Base-by-base conservation (phyloP, 2,329 filamentous ascomycete genomes). In the Thielaviopsis ethacetica region DNA sequence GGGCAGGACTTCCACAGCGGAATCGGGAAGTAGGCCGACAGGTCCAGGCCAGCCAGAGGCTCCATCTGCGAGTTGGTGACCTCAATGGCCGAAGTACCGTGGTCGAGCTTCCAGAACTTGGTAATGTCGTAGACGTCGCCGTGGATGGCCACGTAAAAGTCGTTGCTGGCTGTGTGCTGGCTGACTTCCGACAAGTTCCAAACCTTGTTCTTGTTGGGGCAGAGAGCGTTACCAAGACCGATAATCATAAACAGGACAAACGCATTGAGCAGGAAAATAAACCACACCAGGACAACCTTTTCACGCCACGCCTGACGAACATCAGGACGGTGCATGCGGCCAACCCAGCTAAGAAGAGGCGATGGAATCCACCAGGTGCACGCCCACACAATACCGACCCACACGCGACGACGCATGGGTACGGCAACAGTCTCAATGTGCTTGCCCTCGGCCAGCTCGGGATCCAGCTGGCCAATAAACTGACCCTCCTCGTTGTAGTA, bases 281-380 rank as follows among this genome's bases (percentile, higher is more conserved):
- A 66, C 61, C 87, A 75, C 53, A 91, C 83, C 12, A 98, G 75
- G 0, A 93, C 85, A 12, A 98, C 56, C 72, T 98, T 98, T 68
- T 98, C 93, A 71, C 93, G 82, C 93, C 93, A 98, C 0, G 93
- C 93, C 82, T 96, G 87, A 26, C 93, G 87, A 9, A 98, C 89
- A 72, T 98, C 93, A 1, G 91, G 93, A 59, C 93, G 84, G 73
- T 95, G 94, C 93, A 98, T 98, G 22, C 91, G 87, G 34, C 93
- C 93, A 60, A 97, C 67, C 61, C 78, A 85, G n/a, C 80, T 80
- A 17, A 98, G 81, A 1, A 87, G 64, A 54, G 88, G 86, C 0
- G 91, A 97, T 0, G 93, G 93, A 64, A 96, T 93, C 86, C 88
- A 97, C 69, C 89, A 97, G 0, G 93, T 98, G 54, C 94, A 64